Base-by-base conservation (phyloP, 2,329 filamentous ascomycete genomes). In the Talaromyces sp. region DNA sequence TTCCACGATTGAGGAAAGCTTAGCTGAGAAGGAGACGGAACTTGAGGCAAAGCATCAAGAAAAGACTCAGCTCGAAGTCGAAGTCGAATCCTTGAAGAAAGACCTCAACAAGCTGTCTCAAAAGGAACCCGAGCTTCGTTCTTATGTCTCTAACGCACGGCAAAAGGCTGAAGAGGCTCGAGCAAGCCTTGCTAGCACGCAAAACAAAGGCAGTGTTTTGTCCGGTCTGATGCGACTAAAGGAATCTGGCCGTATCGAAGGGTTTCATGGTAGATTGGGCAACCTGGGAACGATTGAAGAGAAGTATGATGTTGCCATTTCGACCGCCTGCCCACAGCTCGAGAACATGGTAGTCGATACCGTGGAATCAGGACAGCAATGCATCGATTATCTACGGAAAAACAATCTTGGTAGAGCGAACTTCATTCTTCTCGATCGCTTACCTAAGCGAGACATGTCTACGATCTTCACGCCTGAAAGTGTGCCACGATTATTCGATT, bases 261-360 rank as follows among this genome's bases (percentile, higher is more conserved):
- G 96, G 2, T 99, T 99, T 79, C 93, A 99, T 73, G 95, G 95
- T 31, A 89, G 95, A 37, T 87, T 99, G 3, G 96, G 95, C 10
- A 97, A 98, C 71, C 86, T 99, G 0, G 95, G 95, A 50, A 89
- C 91, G 0, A 99, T 99, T 70, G 93, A 99, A 72, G 85, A 91
- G 74, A 92, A 91, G 78, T 99, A 96, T 76, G 95, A 99, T 73
- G 88, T 99, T 50, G 95, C 95, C n/a, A 97, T 99, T 67, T 99
- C 96, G 0, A 99, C 95, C 0, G 96, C 95, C 11, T 98, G 95
- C 70, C 89, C 91, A 54, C 86, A 90, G 2, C 86, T 99, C 10
- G 92, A 99, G 78, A 97, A 98, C 74, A 93, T 99, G 78, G 94
- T 99, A 10, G 96, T 96, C 0, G 95, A 98, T 72, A 93, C 92